Base-by-base conservation (phyloP, 1,284 basidiomycete species). In the Coniferiporia sulphurascens region DNA sequence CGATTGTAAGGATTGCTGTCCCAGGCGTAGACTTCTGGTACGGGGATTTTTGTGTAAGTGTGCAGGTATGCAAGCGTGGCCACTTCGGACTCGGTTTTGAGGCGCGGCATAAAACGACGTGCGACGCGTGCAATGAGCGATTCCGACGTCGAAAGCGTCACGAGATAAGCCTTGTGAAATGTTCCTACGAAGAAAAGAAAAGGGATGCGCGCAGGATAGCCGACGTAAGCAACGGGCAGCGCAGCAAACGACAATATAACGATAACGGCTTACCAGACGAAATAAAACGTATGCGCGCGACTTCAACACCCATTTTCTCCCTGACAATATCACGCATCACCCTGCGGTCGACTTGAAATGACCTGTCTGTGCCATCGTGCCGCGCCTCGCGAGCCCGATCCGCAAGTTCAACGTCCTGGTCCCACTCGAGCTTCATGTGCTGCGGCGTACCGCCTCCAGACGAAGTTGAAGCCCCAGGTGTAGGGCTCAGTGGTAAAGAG, bases 51-150 rank as follows among this genome's bases (percentile, higher is more conserved):
- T 1, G 87, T 87, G 64, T 82, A 77, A 63, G 83, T 76, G 53
- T 86, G 83, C 38, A 92, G 76, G 69, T 87, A 92, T 34, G 80
- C 77, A 76, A 92, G 84, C 0, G 89, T 92, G 1, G 89, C 89
- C 15, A 91, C 85, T 69, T 92, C 90, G 0, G 88, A 90, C 69
- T 88, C 86, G 3, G 86, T 90, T 75, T 92, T 92, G 64, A 89
- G 77, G 36, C 85, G 80, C 1, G 89, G 86, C 87, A 91, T 90
- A 71, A 87, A 91, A 12, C 87, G 81, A 52, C 89, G 84, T 2
- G 89, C 89, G 22, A 92, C 87, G 43, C 89, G 82, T 4, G 86
- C 87, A 9, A 92, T 83, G 27, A 92, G 69, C 60, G 87, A 78
- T 55, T 78, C 58, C n/a, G 43, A 46, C 3, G 52, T 62, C 46